phyloP scores from a whole-genome alignment of 352 stramenopile species.

The Phytophthora pluvialis region DNA sequence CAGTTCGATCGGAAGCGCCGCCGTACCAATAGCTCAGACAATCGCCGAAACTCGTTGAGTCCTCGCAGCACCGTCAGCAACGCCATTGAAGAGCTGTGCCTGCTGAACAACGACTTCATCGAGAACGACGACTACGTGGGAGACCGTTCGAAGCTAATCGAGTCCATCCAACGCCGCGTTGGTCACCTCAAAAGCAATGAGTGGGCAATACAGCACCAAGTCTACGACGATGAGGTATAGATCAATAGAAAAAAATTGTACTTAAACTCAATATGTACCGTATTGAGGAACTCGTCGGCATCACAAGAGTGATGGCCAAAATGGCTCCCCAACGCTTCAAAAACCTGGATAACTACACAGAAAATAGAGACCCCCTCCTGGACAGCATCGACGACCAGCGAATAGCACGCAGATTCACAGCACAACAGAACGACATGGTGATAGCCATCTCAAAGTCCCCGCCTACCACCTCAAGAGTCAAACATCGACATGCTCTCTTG shows the following conservation, averaged over 20 bases:
- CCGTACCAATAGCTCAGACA: conserved; percentile 25
- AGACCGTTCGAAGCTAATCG: conserved; percentile 35
- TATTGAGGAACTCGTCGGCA: conserved; percentile 9
- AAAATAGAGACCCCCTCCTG: neutral
- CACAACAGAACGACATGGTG: neutral
- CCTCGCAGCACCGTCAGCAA: conserved; percentile 1
- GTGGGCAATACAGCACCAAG: conserved; percentile 66
- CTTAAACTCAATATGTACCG: conserved; percentile 18
- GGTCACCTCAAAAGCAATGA: conserved; percentile 63
- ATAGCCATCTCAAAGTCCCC: neutral
- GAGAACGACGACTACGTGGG: conserved; percentile 22
- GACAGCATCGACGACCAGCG: neutral
- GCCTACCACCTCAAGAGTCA: conserved; percentile 9
- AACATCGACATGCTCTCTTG: conserved; percentile 16
- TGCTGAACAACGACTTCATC: conserved; percentile 81
- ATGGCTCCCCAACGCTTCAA: conserved; percentile 4
- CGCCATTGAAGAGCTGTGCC: conserved; percentile 57
- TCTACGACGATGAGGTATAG: conserved; percentile 89
- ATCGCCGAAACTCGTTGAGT: conserved; percentile 6
- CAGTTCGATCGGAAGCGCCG: conserved; percentile 36
- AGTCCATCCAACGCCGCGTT: conserved; percentile 42
- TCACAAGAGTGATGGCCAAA: conserved; percentile 5
- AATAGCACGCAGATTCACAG: conserved; percentile 7
- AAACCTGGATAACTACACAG: conserved; percentile 6
- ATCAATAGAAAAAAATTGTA: conserved; percentile 16